Evolutionary conservation across 169 alveolate genomes (phyloP).

Genomic region (Plasmodium gallinaceum): DNA sequence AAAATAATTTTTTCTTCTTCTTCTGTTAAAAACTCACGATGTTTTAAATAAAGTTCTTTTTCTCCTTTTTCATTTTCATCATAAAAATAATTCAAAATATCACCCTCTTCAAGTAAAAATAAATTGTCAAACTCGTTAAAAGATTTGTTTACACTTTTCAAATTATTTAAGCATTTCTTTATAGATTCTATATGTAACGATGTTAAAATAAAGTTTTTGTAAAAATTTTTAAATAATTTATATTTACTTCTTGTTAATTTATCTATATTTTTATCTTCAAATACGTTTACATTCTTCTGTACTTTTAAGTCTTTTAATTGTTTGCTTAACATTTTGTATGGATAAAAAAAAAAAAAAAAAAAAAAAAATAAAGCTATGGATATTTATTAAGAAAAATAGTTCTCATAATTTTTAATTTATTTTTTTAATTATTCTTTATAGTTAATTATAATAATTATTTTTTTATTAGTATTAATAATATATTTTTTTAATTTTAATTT

Average conservation of each 20-base stretch:
- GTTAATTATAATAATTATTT: no score
- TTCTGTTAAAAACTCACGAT: conserved; percentile 61
- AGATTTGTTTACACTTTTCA: conserved; percentile 33
- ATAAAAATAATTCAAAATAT: neutral
- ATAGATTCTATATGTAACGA: conserved; percentile 55
- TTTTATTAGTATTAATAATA: no score
- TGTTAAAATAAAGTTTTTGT: conserved; percentile 29
- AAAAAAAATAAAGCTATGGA: neutral
- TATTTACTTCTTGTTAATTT: conserved; percentile 64
- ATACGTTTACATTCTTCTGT: conserved; percentile 53
- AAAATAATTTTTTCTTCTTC: conserved; percentile 53
- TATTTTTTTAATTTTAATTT: no score
- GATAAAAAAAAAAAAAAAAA: neutral
- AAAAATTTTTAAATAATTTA: conserved; percentile 33
- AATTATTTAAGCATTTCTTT: conserved; percentile 28
- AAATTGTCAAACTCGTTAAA: conserved; percentile 22
- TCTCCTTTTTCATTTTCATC: conserved; percentile 14
- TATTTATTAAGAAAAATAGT: no score
- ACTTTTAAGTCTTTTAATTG: conserved; percentile 41
- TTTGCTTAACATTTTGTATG: conserved; percentile 17
- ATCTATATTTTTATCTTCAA: conserved; percentile 54
- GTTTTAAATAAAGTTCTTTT: conserved; percentile 40
- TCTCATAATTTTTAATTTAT: no score
- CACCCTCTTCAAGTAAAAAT: conserved; percentile 51
- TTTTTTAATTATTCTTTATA: no score